Conservation (phyloP, 352 stramenopile genomes). For the Globisporangium alternatum region DNA sequence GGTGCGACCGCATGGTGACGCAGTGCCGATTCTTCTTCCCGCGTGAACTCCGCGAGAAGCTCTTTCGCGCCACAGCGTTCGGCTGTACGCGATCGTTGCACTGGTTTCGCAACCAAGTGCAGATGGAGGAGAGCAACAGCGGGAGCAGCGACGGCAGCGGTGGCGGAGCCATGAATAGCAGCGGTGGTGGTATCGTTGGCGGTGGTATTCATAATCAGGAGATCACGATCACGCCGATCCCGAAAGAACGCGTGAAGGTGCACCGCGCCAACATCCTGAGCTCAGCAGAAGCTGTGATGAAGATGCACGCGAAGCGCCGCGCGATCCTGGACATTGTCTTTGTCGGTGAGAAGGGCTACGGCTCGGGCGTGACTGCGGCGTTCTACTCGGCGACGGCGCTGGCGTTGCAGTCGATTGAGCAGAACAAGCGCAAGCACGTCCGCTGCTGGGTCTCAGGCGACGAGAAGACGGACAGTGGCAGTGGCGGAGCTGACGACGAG, state of each 20-base stretch:
- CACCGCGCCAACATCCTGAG: constrained; percentile 69
- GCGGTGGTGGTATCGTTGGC: constrained; percentile 14
- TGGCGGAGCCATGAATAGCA: constrained; percentile 16
- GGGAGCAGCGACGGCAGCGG: constrained; percentile 14
- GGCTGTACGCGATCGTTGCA: constrained; percentile 76
- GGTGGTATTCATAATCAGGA: constrained; percentile 70
- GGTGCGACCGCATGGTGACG: constrained; percentile 72
- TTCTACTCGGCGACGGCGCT: constrained; percentile 82
- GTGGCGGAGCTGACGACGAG: constrained; percentile 18
- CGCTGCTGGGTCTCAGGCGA: constrained; percentile 64
- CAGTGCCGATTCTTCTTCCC: constrained; percentile 85
- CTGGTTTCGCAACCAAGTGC: constrained; percentile 73
- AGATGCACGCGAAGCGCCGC: constrained; percentile 83
- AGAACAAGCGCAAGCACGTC: constrained; percentile 36
- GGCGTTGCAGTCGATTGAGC: constrained; percentile 51
- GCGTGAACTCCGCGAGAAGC: constrained; percentile 56
- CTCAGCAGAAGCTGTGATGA: constrained; percentile 79
- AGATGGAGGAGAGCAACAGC: constrained; percentile 42
- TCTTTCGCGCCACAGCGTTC: constrained; percentile 79
- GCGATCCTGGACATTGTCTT: constrained; percentile 85
- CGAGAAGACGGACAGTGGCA: constrained; percentile 20
- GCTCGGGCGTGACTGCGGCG: constrained; percentile 76
- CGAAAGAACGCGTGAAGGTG: constrained; percentile 86
- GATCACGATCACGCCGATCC: constrained; percentile 79
- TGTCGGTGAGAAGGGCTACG: constrained; percentile 82